phyloP scores from a whole-genome alignment of 805 yeast species.

The Maudiozyma bulderi region DNA sequence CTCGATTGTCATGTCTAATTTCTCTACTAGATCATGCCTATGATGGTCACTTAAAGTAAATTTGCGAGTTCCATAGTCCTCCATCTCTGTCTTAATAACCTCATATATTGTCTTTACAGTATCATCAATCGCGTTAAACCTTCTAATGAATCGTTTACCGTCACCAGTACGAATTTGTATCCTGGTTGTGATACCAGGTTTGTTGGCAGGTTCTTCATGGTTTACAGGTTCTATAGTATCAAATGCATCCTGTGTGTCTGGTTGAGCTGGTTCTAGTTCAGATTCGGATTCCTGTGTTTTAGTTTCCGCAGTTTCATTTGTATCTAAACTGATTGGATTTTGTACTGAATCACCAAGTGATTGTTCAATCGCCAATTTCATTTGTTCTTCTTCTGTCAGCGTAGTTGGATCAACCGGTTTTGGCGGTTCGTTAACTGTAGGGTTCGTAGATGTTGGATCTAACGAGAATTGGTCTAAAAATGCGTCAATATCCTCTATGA shows the following conservation, averaged over 20 bases:
- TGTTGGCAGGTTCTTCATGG: slow-evolving; percentile 53
- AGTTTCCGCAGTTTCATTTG: not conserved
- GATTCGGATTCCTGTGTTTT: slow-evolving; percentile 4
- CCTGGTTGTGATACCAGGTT: slow-evolving; percentile 53
- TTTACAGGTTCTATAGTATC: slow-evolving; percentile 40
- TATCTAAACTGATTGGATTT: slow-evolving; percentile 16
- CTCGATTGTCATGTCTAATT: slow-evolving; percentile 48
- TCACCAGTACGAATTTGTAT: slow-evolving; percentile 83
- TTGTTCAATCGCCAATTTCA: slow-evolving; percentile 62
- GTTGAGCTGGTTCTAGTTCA: slow-evolving; percentile 7
- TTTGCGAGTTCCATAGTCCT: slow-evolving; percentile 31
- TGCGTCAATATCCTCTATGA: slow-evolving; percentile 58
- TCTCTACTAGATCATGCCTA: slow-evolving; percentile 46
- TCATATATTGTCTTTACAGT: slow-evolving; percentile 52
- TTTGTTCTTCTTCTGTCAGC: slow-evolving; percentile 75
- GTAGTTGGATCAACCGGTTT: slow-evolving; percentile 50
- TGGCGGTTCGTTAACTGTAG: slow-evolving; percentile 50
- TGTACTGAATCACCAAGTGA: slow-evolving; percentile 38
- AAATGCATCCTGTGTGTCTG: slow-evolving; percentile 36
- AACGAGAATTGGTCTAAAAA: slow-evolving; percentile 60
- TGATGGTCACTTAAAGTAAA: slow-evolving; percentile 50
- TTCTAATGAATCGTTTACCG: slow-evolving; percentile 72
- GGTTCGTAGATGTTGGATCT: slow-evolving; percentile 54
- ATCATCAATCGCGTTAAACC: slow-evolving; percentile 47
- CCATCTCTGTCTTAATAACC: slow-evolving; percentile 52